A percentile compares a stretch with the other conserved stretches of the same genome.
These are phyloP conservation scores for Lavandula angustifolia DNA, from an alignment of 257 asterid species.

Conservation along the genomic window DNA sequence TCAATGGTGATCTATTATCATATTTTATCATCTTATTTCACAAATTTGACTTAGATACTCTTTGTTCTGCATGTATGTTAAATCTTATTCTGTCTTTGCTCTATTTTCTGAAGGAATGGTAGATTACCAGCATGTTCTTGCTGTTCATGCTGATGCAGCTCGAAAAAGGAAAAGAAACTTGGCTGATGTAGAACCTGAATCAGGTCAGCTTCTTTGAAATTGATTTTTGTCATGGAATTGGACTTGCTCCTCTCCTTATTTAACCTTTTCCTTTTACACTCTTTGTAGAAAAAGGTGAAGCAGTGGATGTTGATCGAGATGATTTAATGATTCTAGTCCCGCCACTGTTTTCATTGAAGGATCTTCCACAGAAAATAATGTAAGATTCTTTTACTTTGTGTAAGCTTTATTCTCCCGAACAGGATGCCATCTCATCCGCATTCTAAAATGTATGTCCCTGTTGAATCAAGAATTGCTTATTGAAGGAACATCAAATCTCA, in stretches of 20 bases:
- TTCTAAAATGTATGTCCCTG: slow-evolving; percentile 3
- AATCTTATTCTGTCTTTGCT: slow-evolving; percentile 30
- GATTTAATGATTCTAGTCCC: slow-evolving; percentile 83
- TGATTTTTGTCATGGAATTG: slow-evolving; percentile 23
- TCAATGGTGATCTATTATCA: slow-evolving; percentile 53
- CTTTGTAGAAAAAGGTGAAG: slow-evolving; percentile 56
- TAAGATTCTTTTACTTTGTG: slow-evolving; percentile 43
- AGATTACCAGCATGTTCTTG: slow-evolving; percentile 92
- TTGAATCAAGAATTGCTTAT: not conserved
- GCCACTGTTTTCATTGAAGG: slow-evolving; percentile 76
- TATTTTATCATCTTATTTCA: slow-evolving; percentile 22
- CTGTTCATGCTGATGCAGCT: slow-evolving; percentile 74
- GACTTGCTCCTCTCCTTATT: slow-evolving; percentile 19
- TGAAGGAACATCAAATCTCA: slow-evolving; percentile 12
- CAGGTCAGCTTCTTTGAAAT: slow-evolving; percentile 47
- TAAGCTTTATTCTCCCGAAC: slow-evolving; percentile 13
- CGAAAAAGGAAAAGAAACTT: slow-evolving; percentile 71
- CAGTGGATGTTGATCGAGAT: slow-evolving; percentile 70
- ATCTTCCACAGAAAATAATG: slow-evolving; percentile 69
- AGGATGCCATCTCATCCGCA: slow-evolving; percentile 1
- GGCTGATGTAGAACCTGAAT: slow-evolving; percentile 65
- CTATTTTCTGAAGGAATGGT: slow-evolving; percentile 68
- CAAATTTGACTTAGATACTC: not conserved
- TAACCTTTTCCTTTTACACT: slow-evolving; percentile 31
- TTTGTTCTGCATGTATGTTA: slow-evolving; percentile 25